Base-by-base conservation (phyloP, 257 asterid species). In the Avicennia marina region DNA sequence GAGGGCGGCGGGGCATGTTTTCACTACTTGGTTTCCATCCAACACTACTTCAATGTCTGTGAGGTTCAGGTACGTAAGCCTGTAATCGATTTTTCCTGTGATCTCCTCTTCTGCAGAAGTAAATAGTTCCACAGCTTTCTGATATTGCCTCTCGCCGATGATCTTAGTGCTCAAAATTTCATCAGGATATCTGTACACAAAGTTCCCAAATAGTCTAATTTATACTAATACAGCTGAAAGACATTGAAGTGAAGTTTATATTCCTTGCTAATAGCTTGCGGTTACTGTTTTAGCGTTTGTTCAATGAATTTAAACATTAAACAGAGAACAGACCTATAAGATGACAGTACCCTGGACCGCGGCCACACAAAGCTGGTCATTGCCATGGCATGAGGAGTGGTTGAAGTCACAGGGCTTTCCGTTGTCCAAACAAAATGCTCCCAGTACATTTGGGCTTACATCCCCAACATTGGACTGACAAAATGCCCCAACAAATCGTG, bases 391-490 rank as follows among this genome's bases (percentile, higher is more conserved):
- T 1, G 88, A 62, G 15, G 81, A 77, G 73, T 73, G 88, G 58
- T 78, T 83, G 56, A 83, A 83, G 53, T 83, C 82, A 8, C 88
- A 83, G 12, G 85, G 79, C 18, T 78, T 62, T 53, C 86, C 89
- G 34, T 63, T 80, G 58, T 83, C 88, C 13, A 70, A 64, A 49
- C 93, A 83, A 16, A 80, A 78, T 21, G 93, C 85, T 32, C 93
- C 93, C 0, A 67, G 27, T 34, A 80, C 86, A 38, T 80, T 83
- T 0, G 93, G 93, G 47, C 77, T 83, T 4, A 78, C 93, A 58
- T 80, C 93, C 63, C 93, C 93, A 27, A 78, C 85, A 57, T 80
- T 83, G 11, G 84, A 80, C 26, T 83, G 88, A 63, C 89, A 80
- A 66, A 83, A 83, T 1, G 93, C 86, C 68, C 83, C 87, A 3